Evolutionary conservation across 768 basidiomycete species (phyloP), one percentile per base, ranked within the genome.

Genomic region (Pleurotus eryngii): DNA sequence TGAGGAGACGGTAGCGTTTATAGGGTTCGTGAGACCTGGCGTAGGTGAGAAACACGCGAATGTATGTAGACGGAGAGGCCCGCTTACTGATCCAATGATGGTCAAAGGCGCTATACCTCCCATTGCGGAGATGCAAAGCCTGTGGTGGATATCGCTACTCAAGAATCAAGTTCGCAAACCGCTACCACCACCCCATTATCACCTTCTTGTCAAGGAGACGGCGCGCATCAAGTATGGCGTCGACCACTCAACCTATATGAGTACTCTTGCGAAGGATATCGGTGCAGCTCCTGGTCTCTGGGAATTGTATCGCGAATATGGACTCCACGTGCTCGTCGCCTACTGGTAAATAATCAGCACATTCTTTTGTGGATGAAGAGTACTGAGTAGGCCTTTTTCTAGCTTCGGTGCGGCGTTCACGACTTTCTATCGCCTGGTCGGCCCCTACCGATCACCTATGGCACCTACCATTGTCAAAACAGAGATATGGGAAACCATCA

Each of bases 341-440:
- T 86, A 84, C 63, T 82, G 81, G 82, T 83, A 39, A 59, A 76
- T 69, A 11, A 24, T 39, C 11, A 9, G 15, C 43, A 22, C 17
- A 14, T 9, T 17, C 18, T 15, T 35, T 17, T 54, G 27, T 14
- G 6, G 22, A 11, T 47, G 18, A 27, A 39, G 9, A 20, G 37
- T 30, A 7, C 7, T 20, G 24, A 6, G n/a, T 38, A 35, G 11
- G 35, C 20, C 27, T 43, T 12, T 6, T 53, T 14, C 3, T 55
- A 82, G 81, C 63, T 84, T 84, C 59, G 82, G 82, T 0, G 83
- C 83, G 0, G 79, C 82, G 11, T 85, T 84, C 66, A 81, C 78
- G 3, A 67, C 81, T 4, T 83, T 83, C 63, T 86, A 85, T 61
- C 78, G 84, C 22, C 72, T 86, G 7, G 63, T 77, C 39, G 83